Percentiles rank a stretch among this genome's conserved stretches.
These are phyloP conservation scores for Pholiota molesta DNA, from an alignment of 768 basidiomycete species.

Conservation along the genomic window DNA sequence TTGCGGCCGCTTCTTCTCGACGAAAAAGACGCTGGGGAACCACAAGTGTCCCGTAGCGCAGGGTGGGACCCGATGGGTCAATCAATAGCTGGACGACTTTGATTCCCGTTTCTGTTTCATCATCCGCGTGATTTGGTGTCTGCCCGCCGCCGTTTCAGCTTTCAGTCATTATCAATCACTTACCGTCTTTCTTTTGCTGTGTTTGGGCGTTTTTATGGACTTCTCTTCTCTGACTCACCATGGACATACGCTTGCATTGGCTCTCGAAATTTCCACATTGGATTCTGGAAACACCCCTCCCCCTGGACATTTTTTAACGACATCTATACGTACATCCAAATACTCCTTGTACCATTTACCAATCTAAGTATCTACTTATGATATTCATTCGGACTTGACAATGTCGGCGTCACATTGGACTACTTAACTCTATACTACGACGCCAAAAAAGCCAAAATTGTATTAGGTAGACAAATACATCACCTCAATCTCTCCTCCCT, in stretches of 20 bases:
- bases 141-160: neutral
- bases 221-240: neutral
- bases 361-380: neutral
- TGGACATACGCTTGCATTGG: neutral
- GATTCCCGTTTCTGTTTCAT: conserved; percentile 12
- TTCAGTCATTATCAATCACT: neutral
- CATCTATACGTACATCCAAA: neutral
- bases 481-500: neutral
- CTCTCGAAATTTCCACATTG: neutral
- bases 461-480: neutral
- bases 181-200: conserved; percentile 2
- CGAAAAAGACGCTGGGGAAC: conserved; percentile 53
- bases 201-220: conserved; percentile 8
- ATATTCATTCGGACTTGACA: neutral
- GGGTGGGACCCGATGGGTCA: conserved; percentile 52
- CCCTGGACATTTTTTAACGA: neutral
- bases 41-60: conserved; percentile 59
- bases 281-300: neutral
- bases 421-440: neutral
- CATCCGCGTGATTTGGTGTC: conserved; percentile 3
- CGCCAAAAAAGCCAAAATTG: neutral
- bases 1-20: conserved; percentile 57
- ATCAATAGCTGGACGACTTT: conserved; percentile 16
- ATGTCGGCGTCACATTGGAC: conserved; percentile 2
- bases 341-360: neutral